Base-by-base conservation (phyloP, 306 rosid species). In the Vicia faba region DNA sequence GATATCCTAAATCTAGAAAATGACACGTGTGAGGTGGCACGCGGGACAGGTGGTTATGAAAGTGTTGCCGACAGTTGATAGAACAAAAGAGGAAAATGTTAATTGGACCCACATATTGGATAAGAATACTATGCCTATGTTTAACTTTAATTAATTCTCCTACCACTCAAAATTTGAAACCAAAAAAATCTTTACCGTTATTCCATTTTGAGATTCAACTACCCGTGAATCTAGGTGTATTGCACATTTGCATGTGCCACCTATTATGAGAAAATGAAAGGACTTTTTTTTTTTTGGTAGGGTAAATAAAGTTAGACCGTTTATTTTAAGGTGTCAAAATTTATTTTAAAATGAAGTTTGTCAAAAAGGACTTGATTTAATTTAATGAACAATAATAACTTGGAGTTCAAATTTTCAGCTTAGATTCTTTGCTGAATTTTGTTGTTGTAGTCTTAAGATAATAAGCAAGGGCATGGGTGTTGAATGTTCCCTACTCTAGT, bases 201-300 rank as follows among this genome's bases (percentile, higher is more conserved):
- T 31, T 31, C 36, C 2, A 5, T 5, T 31, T 31, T 31, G 36
- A 31, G 8, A 31, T 6, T 29, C 7, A 29, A 28, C 5, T 29
- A 29, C 8, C 36, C 36, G 36, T 31, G 5, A 31, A 31, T 31
- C 7, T 5, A 33, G 28, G 55, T 8, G 20, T 25, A 20, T 14
- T 29, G 39, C 48, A 43, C 18, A 64, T 75, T 14, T 29, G 39
- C 48, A 43, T 26, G 69, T 75, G 74, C 39, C 57, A 49, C n/a
- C 64, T 49, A 38, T 4, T 11, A 2, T 46, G 46, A 45, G 15
- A 51, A 2, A 62, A 72, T 26, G 70, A 72, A 53, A 72, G 56
- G 46, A 53, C 33, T 20, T 20, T 11, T 15, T n/a, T n/a, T n/a
- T n/a, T n/a, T n/a, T n/a, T n/a, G 18, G 51, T 45, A 40, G 45